phyloP scores from a whole-genome alignment of 2,329 filamentous ascomycete species.

The Allantophomopsis cytisporea region DNA sequence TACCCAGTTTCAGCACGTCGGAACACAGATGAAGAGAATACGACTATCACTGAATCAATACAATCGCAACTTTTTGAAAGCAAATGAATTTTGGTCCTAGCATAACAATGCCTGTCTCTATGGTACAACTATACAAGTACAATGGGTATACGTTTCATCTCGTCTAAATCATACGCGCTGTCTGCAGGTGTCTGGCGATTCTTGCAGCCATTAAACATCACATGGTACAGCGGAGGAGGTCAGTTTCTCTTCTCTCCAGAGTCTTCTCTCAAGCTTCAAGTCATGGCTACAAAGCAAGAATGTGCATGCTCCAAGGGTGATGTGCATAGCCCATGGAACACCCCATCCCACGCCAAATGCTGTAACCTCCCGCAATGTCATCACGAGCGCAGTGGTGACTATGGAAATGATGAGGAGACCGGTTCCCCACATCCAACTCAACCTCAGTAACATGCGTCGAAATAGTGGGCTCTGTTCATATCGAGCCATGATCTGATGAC shows the following conservation, averaged over 20 bases:
- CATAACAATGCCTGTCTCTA: too few species aligned
- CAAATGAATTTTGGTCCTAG: too few species aligned
- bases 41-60: background rate
- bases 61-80: too few species aligned
- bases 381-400: constrained; percentile 11
- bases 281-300: too few species aligned
- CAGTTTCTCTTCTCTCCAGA: constrained; percentile 4
- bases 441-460: constrained; percentile 10
- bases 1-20: background rate
- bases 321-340: constrained; percentile 9
- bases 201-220: too few species aligned
- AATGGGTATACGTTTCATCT: too few species aligned
- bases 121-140: too few species aligned
- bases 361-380: constrained; percentile 9
- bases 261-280: constrained; percentile 7
- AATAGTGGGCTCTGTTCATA: constrained; percentile 13
- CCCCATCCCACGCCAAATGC: constrained; percentile 16
- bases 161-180: too few species aligned
- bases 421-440: constrained; percentile 17
- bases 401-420: constrained; percentile 11
- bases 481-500: constrained; percentile 10
- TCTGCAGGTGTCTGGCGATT: too few species aligned
- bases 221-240: too few species aligned
- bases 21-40: background rate
- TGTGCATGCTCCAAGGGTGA: too few species aligned